These are phyloP conservation scores for Penicilliopsis zonata DNA, from an alignment of 495 filamentous ascomycete genomes.

Conservation along the genomic window DNA sequence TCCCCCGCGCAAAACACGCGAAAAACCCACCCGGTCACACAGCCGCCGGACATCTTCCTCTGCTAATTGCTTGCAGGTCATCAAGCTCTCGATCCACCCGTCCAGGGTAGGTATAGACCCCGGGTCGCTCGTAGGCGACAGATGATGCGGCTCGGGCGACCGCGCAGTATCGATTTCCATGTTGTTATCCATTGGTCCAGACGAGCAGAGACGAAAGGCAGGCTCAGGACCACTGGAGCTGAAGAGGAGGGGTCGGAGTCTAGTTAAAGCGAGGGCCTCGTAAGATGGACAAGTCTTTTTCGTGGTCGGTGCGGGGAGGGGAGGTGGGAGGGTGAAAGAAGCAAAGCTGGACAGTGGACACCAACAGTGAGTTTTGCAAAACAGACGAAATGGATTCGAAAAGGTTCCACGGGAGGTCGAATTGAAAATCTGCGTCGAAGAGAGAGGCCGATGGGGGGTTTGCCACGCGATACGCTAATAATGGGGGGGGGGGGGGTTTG, in stretches of 20 bases:
- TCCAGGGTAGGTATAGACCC: slow-evolving; percentile 85
- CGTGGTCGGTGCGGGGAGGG: slow-evolving; percentile 7
- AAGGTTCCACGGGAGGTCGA: too few relatives aligned
- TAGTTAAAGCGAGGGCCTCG: slow-evolving; percentile 16
- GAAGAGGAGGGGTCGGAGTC: slow-evolving; percentile 18
- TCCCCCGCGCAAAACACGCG: background rate
- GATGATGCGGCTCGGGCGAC: slow-evolving; percentile 66
- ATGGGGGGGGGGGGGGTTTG: slow-evolving; percentile 9
- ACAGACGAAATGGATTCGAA: slow-evolving; percentile 9
- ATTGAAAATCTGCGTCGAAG: too few relatives aligned
- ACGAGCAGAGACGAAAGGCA: slow-evolving; percentile 17
- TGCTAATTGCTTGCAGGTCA: slow-evolving; percentile 95
- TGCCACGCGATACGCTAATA: too few relatives aligned
- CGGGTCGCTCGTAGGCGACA: slow-evolving; percentile 65
- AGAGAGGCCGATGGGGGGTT: too few relatives aligned
- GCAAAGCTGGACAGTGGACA: slow-evolving; percentile 3
- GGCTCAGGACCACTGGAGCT: slow-evolving; percentile 13
- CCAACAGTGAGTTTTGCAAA: too few relatives aligned
- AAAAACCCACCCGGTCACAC: slow-evolving; percentile 89
- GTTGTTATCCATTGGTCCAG: slow-evolving; percentile 75
- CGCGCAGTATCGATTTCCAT: slow-evolving; percentile 86
- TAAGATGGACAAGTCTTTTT: slow-evolving; percentile 15
- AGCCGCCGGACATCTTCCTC: slow-evolving; percentile 91
- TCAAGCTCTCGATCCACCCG: slow-evolving; percentile 96
- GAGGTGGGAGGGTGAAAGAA: slow-evolving; percentile 5